Base-by-base conservation (phyloP, 495 filamentous ascomycete species). In the Penicillium pulvis region DNA sequence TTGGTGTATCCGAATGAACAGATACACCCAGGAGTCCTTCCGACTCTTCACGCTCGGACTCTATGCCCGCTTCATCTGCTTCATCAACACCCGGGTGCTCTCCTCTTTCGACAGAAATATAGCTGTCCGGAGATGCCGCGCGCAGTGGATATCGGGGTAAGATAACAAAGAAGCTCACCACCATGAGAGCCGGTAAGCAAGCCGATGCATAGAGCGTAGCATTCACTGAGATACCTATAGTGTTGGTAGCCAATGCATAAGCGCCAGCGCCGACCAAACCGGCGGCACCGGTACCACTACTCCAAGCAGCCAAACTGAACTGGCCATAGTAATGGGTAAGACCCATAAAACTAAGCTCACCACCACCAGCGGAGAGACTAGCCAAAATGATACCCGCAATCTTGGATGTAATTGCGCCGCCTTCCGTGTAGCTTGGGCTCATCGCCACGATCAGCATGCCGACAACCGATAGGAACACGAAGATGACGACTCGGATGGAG, bases 271-370 rank as follows among this genome's bases (percentile, higher is more conserved):
- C 94, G 6, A 93, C 74, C 61, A 98, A 67, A 2, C 94, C 94
- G 1, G 94, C 94, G 0, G 86, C 94, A 4, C 94, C 94, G 0
- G 94, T 98, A 0, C 94, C 94, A 64, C 88, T 93, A 0, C 92
- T 88, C 94, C 94, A 98, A 12, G 90, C 86, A 5, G 93, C 94
- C 44, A 98, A 76, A 62, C 90, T 93, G 70, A 91, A 90, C n/a
- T 81, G 85, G 0, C 94, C 94, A 61, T 97, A 97, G 71, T 87
- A 96, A 69, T 98, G 94, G 26, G 94, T 97, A 63, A 98, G 69
- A 4, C 90, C 87, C 16, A 98, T 72, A 66, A 98, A 97, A 62
- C 87, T 92, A 46, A 97, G 73, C 77, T 97, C 94, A 6, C 94
- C 94, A 7, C 78, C 87, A 10, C 94, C 94, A 56, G 87, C 90